Evolutionary conservation across 2,329 filamentous ascomycete genomes (phyloP).

Genomic region (Onygenales sp.): DNA sequence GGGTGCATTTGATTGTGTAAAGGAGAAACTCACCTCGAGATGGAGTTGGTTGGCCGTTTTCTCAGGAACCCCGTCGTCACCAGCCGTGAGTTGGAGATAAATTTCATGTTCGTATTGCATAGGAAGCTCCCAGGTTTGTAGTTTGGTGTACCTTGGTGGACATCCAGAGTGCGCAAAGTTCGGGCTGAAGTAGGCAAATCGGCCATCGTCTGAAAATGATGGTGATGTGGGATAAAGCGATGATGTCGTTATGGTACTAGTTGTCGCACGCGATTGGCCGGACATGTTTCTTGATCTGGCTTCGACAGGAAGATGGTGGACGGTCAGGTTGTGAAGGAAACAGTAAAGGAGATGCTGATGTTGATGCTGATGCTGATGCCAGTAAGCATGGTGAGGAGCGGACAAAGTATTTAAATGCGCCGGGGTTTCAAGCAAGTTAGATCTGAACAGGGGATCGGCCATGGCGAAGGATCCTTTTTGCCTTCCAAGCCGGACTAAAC

Average conservation of each 20-base stretch:
- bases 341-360: neutral
- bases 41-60: conserved; percentile 24
- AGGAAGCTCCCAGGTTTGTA: conserved; percentile 5
- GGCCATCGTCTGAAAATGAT: neutral
- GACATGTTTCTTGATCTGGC: neutral
- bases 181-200: conserved; percentile 1
- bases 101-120: conserved; percentile 24
- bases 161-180: conserved; percentile 2
- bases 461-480: no score
- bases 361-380: neutral
- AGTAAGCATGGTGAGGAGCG: no score
- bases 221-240: neutral
- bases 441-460: no score
- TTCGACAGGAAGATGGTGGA: neutral
- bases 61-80: conserved; percentile 9
- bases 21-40: conserved; percentile 16
- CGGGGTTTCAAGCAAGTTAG: no score
- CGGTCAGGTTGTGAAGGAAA: neutral
- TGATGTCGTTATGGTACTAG: neutral
- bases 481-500: neutral
- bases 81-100: conserved; percentile 21
- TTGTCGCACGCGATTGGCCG: neutral
- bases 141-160: neutral
- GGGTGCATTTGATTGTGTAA: neutral
- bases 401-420: no score